Conservation (phyloP, 805 yeast species). For the Saturnispora besseyi region DNA sequence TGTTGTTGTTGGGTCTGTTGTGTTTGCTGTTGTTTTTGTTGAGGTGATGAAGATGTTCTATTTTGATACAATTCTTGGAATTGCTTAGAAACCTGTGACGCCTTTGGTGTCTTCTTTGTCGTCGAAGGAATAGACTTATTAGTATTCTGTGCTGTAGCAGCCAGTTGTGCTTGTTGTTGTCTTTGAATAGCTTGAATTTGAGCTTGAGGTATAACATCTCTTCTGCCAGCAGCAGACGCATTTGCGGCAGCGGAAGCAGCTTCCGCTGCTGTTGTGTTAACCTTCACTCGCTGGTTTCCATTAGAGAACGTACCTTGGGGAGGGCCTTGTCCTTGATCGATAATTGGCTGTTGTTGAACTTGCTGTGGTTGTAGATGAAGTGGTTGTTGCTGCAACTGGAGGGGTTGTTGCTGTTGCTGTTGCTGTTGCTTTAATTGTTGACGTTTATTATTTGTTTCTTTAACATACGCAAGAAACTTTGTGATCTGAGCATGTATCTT, state of each 20-base stretch:
- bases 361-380: conserved; percentile 24
- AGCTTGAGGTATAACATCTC: background rate
- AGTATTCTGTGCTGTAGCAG: background rate
- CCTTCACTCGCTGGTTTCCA: background rate
- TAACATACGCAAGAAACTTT: conserved; percentile 65
- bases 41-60: background rate
- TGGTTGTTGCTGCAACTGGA: conserved; percentile 4
- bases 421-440: conserved; percentile 14
- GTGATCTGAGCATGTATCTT: conserved; percentile 65
- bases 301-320: conserved; percentile 13
- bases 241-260: conserved; percentile 9
- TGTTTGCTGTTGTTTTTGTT: conserved; percentile 16
- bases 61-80: background rate
- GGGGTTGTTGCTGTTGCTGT: conserved; percentile 21
- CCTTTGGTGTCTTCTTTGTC: background rate
- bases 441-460: conserved; percentile 37
- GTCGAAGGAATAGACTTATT: background rate
- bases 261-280: conserved; percentile 7
- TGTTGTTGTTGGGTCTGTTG: background rate
- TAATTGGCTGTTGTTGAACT: conserved; percentile 19
- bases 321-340: conserved; percentile 18
- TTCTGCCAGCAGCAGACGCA: conserved; percentile 5
- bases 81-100: background rate
- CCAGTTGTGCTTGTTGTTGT: conserved; percentile 2
- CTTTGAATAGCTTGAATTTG: conserved; percentile 8